phyloP scores from a whole-genome alignment of 805 yeast genomes.

The Saturnispora ahearnii region DNA sequence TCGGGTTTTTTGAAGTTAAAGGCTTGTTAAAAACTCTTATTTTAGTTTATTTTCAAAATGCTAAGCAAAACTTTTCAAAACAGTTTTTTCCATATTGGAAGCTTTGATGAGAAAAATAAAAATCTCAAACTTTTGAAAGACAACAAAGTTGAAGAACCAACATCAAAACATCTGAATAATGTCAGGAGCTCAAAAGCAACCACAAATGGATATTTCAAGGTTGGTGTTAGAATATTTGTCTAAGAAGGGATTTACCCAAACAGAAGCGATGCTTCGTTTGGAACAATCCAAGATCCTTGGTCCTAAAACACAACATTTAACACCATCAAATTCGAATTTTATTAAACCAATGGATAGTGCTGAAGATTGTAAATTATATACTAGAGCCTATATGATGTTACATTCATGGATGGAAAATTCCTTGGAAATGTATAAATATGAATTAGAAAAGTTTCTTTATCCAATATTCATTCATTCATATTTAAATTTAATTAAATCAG shows the following conservation, averaged over 20 bases:
- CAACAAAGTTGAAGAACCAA: neutral
- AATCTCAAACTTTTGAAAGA: neutral
- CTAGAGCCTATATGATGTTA: constrained; percentile 72
- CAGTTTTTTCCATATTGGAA: neutral
- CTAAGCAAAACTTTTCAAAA: neutral
- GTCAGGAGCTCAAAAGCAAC: constrained; percentile 7
- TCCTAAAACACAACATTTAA: constrained; percentile 40
- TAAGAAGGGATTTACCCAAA: constrained; percentile 88
- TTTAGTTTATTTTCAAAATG: neutral
- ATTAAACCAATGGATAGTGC: constrained; percentile 27
- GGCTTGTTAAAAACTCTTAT: too few relatives aligned
- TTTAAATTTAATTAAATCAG: constrained; percentile 65
- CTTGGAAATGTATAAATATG: constrained; percentile 84
- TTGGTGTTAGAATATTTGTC: constrained; percentile 88
- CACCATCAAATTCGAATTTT: constrained; percentile 34
- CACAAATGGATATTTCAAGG: constrained; percentile 77
- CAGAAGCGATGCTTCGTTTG: constrained; percentile 88
- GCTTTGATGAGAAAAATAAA: neutral
- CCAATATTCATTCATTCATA: constrained; percentile 91
- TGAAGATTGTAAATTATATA: constrained; percentile 60
- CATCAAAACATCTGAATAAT: neutral
- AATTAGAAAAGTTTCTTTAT: constrained; percentile 70
- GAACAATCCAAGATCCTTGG: constrained; percentile 62
- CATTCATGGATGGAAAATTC: constrained; percentile 88
- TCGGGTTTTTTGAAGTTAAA: too few relatives aligned